Percentiles rank a stretch among this genome's conserved stretches.
phyloP scores from a whole-genome alignment of 2,329 filamentous ascomycete species.

The Trichoderma oligosporum region DNA sequence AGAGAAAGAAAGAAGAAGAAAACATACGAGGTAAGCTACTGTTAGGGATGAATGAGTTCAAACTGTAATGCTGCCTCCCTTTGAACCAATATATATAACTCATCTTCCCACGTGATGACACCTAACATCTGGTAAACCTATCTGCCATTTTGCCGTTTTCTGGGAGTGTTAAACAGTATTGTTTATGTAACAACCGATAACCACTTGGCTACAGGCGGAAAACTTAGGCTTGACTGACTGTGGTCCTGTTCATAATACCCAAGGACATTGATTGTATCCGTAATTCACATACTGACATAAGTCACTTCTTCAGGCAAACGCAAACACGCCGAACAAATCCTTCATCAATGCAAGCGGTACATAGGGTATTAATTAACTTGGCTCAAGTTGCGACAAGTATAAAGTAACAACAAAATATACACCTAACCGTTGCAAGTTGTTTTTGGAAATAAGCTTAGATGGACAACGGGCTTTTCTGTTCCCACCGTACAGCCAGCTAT shows the following conservation, averaged over 20 bases:
- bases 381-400: no score
- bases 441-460: neutral
- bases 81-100: neutral
- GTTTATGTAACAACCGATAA: constrained; percentile 22
- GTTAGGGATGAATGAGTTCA: neutral
- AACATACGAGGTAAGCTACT: constrained; percentile 18
- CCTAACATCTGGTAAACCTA: constrained; percentile 44
- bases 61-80: neutral
- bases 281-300: neutral
- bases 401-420: no score
- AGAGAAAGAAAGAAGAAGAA: no score
- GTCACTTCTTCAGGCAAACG: neutral
- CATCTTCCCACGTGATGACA: constrained; percentile 33
- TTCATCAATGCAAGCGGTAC: neutral
- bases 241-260: neutral
- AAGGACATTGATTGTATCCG: neutral
- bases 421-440: no score
- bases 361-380: no score
- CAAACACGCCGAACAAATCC: neutral
- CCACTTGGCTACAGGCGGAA: constrained; percentile 32
- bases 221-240: constrained; percentile 21
- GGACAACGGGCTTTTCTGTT: neutral
- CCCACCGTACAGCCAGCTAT: neutral
- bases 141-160: constrained; percentile 31
- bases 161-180: neutral